phyloP scores from a whole-genome alignment of 805 yeast genomes.

The Candida manassasensis region DNA sequence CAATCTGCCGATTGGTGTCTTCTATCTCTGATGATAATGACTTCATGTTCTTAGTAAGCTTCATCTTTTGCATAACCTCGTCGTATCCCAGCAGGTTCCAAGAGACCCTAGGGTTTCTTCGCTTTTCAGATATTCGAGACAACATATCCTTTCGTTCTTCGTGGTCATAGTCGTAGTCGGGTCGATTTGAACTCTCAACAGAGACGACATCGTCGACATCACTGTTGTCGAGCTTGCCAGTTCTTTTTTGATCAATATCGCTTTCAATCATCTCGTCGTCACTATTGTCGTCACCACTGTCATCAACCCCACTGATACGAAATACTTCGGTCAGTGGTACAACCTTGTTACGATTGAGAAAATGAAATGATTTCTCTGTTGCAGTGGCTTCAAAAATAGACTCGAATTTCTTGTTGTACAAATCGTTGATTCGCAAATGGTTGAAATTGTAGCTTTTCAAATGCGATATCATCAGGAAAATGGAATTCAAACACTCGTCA shows the following conservation, averaged over 20 bases:
- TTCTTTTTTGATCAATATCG: conserved; percentile 18
- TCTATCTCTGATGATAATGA: conserved; percentile 2
- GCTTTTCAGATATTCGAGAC: neutral
- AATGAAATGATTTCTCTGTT: conserved; percentile 2
- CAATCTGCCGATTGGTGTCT: conserved; percentile 9
- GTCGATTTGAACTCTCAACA: conserved; percentile 16
- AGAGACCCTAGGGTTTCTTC: conserved; percentile 1
- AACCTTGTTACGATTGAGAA: neutral
- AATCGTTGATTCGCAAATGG: conserved; percentile 2
- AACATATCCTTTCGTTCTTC: conserved; percentile 5
- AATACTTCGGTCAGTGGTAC: neutral
- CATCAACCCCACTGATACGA: conserved; percentile 4
- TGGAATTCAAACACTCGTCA: conserved; percentile 1
- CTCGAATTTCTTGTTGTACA: conserved; percentile 6
- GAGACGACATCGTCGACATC: conserved; percentile 19
- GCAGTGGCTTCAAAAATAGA: conserved; percentile 7
- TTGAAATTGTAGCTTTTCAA: conserved; percentile 4
- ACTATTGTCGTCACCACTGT: conserved; percentile 6
- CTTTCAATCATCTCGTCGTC: conserved; percentile 19
- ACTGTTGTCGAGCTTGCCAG: conserved; percentile 10
- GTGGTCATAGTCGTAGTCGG: conserved; percentile 11
- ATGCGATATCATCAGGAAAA: conserved; percentile 7
- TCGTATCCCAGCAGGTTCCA: neutral
- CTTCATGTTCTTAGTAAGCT: conserved; percentile 1
- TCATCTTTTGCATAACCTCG: neutral